phyloP scores from a whole-genome alignment of 805 yeast species.

The Diddensiella transvaalensis region DNA sequence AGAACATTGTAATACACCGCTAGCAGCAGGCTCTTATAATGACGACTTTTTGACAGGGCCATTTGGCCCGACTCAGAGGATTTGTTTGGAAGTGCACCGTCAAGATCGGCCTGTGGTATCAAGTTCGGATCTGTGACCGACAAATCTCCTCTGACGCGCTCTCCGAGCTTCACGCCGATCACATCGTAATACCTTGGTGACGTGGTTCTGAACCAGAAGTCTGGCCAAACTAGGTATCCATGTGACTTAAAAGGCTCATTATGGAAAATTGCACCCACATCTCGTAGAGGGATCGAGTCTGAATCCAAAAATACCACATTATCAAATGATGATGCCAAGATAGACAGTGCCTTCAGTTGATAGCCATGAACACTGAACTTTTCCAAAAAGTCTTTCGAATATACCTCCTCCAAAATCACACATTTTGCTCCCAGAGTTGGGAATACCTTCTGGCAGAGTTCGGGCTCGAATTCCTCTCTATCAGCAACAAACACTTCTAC shows the following conservation, averaged over 20 bases:
- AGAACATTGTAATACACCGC: conserved; percentile 62
- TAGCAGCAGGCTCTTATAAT: conserved; percentile 53
- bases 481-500: conserved; percentile 80
- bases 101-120: conserved; percentile 54
- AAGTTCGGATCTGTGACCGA: conserved; percentile 38
- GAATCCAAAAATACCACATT: conserved; percentile 70
- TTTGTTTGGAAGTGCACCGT: conserved; percentile 65
- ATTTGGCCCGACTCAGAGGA: conserved; percentile 71
- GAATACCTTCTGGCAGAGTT: conserved; percentile 60
- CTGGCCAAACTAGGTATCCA: conserved; percentile 73
- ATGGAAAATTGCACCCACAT: conserved; percentile 58
- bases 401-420: conserved; percentile 56
- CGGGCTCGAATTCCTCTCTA: conserved; percentile 64
- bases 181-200: conserved; percentile 69
- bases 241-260: conserved; percentile 51
- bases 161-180: conserved; percentile 52
- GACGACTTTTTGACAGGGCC: conserved; percentile 53
- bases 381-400: conserved; percentile 51
- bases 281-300: conserved; percentile 66
- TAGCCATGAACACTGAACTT: conserved; percentile 55
- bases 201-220: conserved; percentile 82
- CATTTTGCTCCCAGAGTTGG: conserved; percentile 65
- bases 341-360: conserved; percentile 67
- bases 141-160: conserved; percentile 36
- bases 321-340: conserved; percentile 69